phyloP scores from a whole-genome alignment of 257 asterid genomes.

The Solanum sitiens region DNA sequence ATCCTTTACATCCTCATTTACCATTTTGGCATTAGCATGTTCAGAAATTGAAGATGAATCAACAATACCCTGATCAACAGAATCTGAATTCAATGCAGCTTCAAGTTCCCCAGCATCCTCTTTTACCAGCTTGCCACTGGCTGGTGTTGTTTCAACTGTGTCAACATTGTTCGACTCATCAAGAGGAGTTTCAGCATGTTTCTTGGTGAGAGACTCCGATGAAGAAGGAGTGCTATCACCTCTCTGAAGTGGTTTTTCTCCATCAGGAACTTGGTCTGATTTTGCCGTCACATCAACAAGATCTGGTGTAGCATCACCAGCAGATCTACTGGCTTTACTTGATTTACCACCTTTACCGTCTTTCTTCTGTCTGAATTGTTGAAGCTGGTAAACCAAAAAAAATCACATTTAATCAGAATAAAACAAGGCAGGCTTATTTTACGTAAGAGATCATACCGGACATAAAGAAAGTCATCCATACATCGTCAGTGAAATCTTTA shows the following conservation, averaged over 20 bases:
- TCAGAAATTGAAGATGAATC: conserved; percentile 12
- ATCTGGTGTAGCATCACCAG: conserved; percentile 25
- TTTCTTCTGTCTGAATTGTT: conserved; percentile 90
- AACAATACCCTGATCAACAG: conserved; percentile 1
- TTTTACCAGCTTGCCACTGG: conserved; percentile 6
- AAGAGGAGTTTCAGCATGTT: conserved; percentile 15
- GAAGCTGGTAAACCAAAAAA: conserved; percentile 43
- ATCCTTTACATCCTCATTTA: conserved; percentile 20
- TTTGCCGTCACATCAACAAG: conserved; percentile 17
- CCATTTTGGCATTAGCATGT: conserved; percentile 23
- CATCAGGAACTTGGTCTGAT: conserved; percentile 27
- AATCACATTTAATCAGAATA: not conserved
- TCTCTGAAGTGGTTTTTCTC: conserved; percentile 25
- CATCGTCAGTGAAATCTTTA: not conserved
- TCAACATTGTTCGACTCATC: conserved; percentile 19
- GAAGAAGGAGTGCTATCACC: conserved; percentile 13
- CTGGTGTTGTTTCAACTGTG: conserved; percentile 21
- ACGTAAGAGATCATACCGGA: not conserved
- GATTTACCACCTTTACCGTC: conserved; percentile 66
- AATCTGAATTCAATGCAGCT: conserved; percentile 10
- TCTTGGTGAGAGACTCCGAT: conserved; percentile 25
- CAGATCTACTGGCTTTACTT: conserved; percentile 53
- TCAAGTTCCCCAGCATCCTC: conserved; percentile 24
- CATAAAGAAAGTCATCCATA: not conserved
- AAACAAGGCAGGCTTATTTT: not conserved